Evolutionary conservation across 192 early-diverging fungal species (phyloP), one percentile per base, ranked within the genome.

Genomic region (Backusella luteola): DNA sequence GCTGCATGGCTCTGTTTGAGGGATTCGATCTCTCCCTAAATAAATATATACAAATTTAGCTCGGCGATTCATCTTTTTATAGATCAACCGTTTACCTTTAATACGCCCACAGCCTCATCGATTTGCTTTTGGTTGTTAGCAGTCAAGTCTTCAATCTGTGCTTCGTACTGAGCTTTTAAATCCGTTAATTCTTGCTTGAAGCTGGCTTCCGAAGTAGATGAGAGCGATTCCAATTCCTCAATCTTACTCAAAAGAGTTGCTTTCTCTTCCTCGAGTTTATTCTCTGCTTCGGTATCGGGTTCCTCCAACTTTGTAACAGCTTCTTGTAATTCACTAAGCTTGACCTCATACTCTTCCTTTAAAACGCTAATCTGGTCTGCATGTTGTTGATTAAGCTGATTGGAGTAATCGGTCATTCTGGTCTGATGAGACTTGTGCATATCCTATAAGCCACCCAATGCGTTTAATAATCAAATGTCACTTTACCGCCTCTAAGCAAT

Each of bases 351-450:
- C 2, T 70, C 68, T 26, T 52, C 44, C 23, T 76, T 69, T n/a
- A 76, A 68, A 23, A 36, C 46, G 14, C 5, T 42, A n/a, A 76
- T 21, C 21, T 76, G 75, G 15, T 79, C 73, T 26, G 21, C 7
- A 63, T 75, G 73, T 35, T 75, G 66, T 4, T 73, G 46, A n/a
- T 69, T 52, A 12, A 79, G 23, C 23, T 79, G 71, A 34, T 79
- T 73, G 8, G 67, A 70, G 17, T 75, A 35, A 42, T 68, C 59
- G 9, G 78, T 79, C 41, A 79, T 38, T 49, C 78, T 73, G 9
- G 49, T 74, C 29, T 79, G 78, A 53, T 79, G 78, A 9, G 78
- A 79, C 68, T 79, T 73, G 46, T 79, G 78, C 78, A 75, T 79
- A 17, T 79, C 66, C 73, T 77, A 32, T 34, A 34, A 26, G 21